phyloP scores from a whole-genome alignment of 2,329 filamentous ascomycete species.

The Pleurostoma richardsiae region DNA sequence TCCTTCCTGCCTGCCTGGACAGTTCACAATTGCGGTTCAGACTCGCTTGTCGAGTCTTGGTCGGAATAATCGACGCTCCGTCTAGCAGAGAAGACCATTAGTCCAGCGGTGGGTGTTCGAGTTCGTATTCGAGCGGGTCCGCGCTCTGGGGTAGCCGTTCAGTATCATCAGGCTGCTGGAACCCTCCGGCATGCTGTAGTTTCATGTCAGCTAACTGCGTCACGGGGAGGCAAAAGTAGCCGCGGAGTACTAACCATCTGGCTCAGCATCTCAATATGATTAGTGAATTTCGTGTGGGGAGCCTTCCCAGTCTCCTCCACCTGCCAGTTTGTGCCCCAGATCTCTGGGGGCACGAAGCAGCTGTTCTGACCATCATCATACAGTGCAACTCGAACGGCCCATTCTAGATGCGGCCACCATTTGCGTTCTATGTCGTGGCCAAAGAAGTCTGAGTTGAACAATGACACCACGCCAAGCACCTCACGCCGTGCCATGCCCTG shows the following conservation, averaged over 20 bases:
- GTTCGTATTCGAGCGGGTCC: too few species aligned
- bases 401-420: conserved; percentile 59
- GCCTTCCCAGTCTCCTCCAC: conserved; percentile 32
- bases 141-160: too few species aligned
- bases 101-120: too few species aligned
- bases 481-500: conserved; percentile 61
- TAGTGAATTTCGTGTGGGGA: conserved; percentile 24
- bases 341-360: conserved; percentile 44
- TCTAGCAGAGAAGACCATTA: too few species aligned
- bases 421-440: conserved; percentile 29
- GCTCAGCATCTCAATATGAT: conserved; percentile 40
- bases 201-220: too few species aligned
- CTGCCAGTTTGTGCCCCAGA: conserved; percentile 51
- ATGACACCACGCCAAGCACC: conserved; percentile 56
- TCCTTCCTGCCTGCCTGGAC: too few species aligned
- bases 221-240: not conserved
- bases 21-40: too few species aligned
- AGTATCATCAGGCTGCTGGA: too few species aligned
- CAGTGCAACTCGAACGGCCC: conserved; percentile 55
- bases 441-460: conserved; percentile 51
- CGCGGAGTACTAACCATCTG: conserved; percentile 24
- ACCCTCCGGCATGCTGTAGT: too few species aligned
- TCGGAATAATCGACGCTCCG: too few species aligned
- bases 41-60: too few species aligned
- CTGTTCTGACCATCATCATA: conserved; percentile 46